phyloP scores from a whole-genome alignment of 2,329 filamentous ascomycete genomes.

The Fusarium sp. region DNA sequence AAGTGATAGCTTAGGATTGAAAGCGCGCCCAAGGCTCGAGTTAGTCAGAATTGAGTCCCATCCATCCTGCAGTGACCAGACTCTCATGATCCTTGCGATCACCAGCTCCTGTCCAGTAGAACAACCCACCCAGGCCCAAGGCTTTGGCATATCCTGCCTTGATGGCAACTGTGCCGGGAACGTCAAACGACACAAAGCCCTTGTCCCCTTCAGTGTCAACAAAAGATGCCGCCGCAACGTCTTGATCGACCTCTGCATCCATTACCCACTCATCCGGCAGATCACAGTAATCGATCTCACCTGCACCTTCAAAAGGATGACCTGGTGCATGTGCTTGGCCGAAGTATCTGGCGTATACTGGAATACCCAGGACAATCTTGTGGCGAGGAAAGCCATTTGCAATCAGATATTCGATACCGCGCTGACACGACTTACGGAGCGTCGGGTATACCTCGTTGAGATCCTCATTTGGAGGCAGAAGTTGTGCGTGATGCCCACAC shows the following conservation, averaged over 20 bases:
- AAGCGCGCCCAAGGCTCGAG: neutral
- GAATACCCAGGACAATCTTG: constrained; percentile 73
- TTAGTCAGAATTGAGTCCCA: constrained; percentile 54
- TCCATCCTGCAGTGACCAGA: constrained; percentile 69
- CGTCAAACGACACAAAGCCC: constrained; percentile 74
- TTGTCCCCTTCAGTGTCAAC: constrained; percentile 54
- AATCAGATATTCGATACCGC: constrained; percentile 66
- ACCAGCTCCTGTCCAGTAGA: constrained; percentile 75
- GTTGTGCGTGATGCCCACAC: constrained; percentile 73
- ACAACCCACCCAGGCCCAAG: constrained; percentile 69
- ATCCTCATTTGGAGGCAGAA: constrained; percentile 57
- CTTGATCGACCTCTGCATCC: constrained; percentile 59
- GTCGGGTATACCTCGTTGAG: constrained; percentile 43
- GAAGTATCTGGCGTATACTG: constrained; percentile 72
- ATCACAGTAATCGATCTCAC: constrained; percentile 72
- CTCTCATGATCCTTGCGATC: constrained; percentile 67
- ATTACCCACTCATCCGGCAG: constrained; percentile 64
- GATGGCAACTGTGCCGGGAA: constrained; percentile 67
- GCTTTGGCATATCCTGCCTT: constrained; percentile 71
- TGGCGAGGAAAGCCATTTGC: constrained; percentile 64
- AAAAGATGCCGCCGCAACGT: constrained; percentile 68
- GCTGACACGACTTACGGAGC: constrained; percentile 61
- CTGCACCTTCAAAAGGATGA: constrained; percentile 60
- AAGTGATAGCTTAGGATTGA: neutral
- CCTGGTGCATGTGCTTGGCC: constrained; percentile 64